A percentile compares a stretch with the other conserved stretches of the same genome.
Evolutionary conservation across 2,329 filamentous ascomycete species (phyloP).

Genomic region (Exophiala xenobiotica): DNA sequence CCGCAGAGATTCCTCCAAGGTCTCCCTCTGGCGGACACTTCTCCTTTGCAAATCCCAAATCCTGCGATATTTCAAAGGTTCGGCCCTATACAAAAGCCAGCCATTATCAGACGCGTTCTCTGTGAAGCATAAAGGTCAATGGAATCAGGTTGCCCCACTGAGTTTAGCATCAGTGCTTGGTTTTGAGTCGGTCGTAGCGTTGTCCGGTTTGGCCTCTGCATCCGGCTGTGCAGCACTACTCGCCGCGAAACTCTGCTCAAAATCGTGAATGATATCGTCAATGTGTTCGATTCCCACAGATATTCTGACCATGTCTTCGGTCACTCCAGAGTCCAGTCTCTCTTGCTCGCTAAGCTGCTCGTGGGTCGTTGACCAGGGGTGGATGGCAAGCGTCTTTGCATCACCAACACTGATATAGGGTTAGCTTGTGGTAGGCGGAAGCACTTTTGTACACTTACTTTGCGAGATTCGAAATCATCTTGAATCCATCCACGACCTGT

Average conservation of each 20-base stretch:
- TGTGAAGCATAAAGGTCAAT: slow-evolving; percentile 4
- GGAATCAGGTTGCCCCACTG: slow-evolving; percentile 30
- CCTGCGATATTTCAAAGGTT: slow-evolving; percentile 16
- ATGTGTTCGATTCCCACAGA: slow-evolving; percentile 91
- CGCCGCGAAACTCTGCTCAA: slow-evolving; percentile 76
- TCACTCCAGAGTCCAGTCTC: slow-evolving; percentile 72
- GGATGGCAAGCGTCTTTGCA: slow-evolving; percentile 84
- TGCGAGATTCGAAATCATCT: slow-evolving; percentile 90
- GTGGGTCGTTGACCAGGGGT: slow-evolving; percentile 87
- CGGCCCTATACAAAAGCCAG: slow-evolving; percentile 14
- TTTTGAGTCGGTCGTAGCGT: slow-evolving; percentile 18
- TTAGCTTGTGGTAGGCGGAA: slow-evolving; percentile 2
- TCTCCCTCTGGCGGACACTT: background rate
- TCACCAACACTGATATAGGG: slow-evolving; percentile 66
- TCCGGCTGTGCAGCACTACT: slow-evolving; percentile 32
- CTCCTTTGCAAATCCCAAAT: background rate
- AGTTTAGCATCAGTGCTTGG: slow-evolving; percentile 25
- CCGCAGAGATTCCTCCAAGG: background rate
- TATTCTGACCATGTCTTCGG: slow-evolving; percentile 82
- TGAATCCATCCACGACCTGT: slow-evolving; percentile 89
- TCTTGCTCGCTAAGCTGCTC: slow-evolving; percentile 81
- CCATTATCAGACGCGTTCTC: slow-evolving; percentile 14
- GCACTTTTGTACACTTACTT: slow-evolving; percentile 55
- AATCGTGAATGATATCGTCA: slow-evolving; percentile 89
- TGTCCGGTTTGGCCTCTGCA: slow-evolving; percentile 23